Conservation (phyloP, 2,329 filamentous ascomycete species). For the Diaporthe capsici region DNA sequence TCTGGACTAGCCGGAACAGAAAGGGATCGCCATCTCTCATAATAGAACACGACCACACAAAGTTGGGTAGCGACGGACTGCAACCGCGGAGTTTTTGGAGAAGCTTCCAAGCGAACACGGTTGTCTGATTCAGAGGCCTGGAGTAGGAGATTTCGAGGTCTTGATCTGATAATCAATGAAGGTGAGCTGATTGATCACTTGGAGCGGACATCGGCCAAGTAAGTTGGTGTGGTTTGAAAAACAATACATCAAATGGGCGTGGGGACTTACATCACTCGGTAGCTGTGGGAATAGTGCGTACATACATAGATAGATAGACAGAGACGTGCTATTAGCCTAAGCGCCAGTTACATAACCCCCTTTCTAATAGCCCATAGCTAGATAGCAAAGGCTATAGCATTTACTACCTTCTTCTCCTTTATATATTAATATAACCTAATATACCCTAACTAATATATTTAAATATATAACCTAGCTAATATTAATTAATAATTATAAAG, state of each 20-base stretch:
- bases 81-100: neutral
- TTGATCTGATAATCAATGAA: neutral
- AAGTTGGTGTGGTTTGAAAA: neutral
- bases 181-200: neutral
- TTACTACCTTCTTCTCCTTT: too few relatives aligned
- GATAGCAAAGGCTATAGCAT: fast-evolving
- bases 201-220: neutral
- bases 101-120: neutral
- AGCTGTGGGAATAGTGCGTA: too few relatives aligned
- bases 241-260: neutral
- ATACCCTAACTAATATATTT: too few relatives aligned
- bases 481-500: too few relatives aligned
- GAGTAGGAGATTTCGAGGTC: neutral
- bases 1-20: neutral
- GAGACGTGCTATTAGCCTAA: too few relatives aligned
- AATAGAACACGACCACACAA: neutral
- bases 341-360: too few relatives aligned
- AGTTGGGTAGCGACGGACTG: neutral
- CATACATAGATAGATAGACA: too few relatives aligned
- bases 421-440: too few relatives aligned
- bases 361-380: too few relatives aligned
- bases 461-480: too few relatives aligned
- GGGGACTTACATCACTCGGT: neutral
- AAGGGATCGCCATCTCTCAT: slow-evolving; percentile 24
- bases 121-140: neutral